phyloP scores from a whole-genome alignment of 2,329 filamentous ascomycete species.

The Sarocladiaceae sp. region DNA sequence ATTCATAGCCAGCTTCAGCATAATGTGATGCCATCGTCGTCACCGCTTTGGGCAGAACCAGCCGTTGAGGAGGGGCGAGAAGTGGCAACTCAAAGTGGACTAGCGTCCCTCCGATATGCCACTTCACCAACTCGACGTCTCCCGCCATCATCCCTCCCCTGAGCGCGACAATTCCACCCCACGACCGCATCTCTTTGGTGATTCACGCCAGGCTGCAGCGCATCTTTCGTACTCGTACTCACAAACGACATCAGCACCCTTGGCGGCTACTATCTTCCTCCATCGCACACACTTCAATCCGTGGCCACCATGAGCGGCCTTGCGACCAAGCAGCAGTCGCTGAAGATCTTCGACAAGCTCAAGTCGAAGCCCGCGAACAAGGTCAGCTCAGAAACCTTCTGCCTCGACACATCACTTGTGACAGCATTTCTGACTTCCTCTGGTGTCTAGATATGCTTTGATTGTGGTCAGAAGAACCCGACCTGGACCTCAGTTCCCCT shows the following conservation, averaged over 20 bases:
- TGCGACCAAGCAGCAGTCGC: constrained; percentile 89
- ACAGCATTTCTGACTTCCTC: constrained; percentile 11
- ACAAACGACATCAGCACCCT: no score
- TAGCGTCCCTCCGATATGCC: constrained; percentile 34
- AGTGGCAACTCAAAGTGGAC: constrained; percentile 20
- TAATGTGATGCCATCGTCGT: no score
- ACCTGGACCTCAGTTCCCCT: constrained; percentile 98
- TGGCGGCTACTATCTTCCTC: no score
- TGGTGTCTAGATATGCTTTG: constrained; percentile 77
- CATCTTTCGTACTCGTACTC: neutral
- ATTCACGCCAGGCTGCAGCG: neutral
- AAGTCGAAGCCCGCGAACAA: constrained; percentile 94
- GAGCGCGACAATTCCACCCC: constrained; percentile 16
- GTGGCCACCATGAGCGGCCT: constrained; percentile 53
- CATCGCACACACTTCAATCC: neutral
- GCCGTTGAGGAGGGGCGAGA: constrained; percentile 19
- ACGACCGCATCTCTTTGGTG: constrained; percentile 12
- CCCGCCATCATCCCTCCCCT: constrained; percentile 29
- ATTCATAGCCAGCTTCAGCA: no score
- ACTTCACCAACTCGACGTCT: constrained; percentile 29
- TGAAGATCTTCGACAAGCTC: constrained; percentile 96
- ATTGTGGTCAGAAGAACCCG: constrained; percentile 94
- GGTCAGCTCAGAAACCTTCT: no score
- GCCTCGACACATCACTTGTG: no score
- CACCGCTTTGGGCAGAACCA: constrained; percentile 31